Conservation (phyloP, 257 asterid genomes). For the Mitragyna speciosa region DNA sequence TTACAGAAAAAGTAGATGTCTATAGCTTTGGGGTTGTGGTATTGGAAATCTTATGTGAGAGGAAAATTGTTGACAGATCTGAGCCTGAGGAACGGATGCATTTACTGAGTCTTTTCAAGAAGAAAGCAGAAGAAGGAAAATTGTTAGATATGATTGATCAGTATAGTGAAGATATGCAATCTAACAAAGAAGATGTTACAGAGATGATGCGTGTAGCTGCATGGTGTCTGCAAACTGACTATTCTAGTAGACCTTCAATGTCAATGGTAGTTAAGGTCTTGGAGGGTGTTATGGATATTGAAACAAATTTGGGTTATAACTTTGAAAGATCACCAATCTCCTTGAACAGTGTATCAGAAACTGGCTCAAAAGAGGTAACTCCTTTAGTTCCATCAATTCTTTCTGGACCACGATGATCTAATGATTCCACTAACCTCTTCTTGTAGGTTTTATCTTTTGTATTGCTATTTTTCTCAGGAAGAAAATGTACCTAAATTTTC, state of each 20-base stretch:
- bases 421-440: too few species aligned
- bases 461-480: too few species aligned
- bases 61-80: slow-evolving; percentile 15
- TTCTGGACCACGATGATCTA: neutral
- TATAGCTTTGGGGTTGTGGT: slow-evolving; percentile 31
- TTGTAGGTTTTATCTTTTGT: too few species aligned
- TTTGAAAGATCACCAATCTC: neutral
- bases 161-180: slow-evolving; percentile 17
- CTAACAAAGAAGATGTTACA: slow-evolving; percentile 2
- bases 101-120: slow-evolving; percentile 19
- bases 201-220: slow-evolving; percentile 18
- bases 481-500: too few species aligned
- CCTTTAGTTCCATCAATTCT: neutral
- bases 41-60: slow-evolving; percentile 23
- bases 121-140: slow-evolving; percentile 9
- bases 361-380: neutral
- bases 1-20: slow-evolving; percentile 29
- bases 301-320: slow-evolving; percentile 11
- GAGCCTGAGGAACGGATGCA: slow-evolving; percentile 12
- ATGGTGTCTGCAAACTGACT: slow-evolving; percentile 28
- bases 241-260: slow-evolving; percentile 31
- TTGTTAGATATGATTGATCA: slow-evolving; percentile 16
- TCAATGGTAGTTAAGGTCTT: slow-evolving; percentile 28
- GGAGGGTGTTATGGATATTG: slow-evolving; percentile 21
- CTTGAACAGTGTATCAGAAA: too few species aligned